Conservation (phyloP, 2,329 filamentous ascomycete species). For the Cryphonectria parasitica region DNA sequence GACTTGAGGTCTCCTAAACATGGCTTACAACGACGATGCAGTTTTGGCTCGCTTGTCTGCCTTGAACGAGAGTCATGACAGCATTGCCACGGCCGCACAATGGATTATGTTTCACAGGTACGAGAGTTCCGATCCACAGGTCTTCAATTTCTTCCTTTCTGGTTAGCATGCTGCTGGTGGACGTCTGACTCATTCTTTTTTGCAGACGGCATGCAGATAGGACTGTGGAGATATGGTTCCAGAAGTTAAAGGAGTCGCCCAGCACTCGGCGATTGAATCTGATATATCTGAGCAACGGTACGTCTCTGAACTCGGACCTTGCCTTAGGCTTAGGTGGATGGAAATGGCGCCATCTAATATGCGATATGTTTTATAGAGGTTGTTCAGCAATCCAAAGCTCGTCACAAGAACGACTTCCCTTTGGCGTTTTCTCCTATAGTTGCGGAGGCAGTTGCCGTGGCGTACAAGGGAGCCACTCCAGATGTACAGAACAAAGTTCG, state of each 20-base stretch:
- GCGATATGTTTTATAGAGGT: conserved; percentile 66
- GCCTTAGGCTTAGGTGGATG: neutral
- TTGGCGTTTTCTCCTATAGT: conserved; percentile 90
- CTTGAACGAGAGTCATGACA: conserved; percentile 96
- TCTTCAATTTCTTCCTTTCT: neutral
- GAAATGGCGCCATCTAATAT: neutral
- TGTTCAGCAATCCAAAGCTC: conserved; percentile 91
- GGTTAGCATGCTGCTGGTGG: neutral
- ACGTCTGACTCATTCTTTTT: conserved; percentile 10
- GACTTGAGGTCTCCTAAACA: conserved; percentile 43
- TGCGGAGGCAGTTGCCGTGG: conserved; percentile 84
- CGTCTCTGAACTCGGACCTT: conserved; percentile 34
- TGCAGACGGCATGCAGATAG: conserved; percentile 85
- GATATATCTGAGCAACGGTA: conserved; percentile 94
- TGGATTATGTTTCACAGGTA: conserved; percentile 99
- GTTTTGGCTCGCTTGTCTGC: conserved; percentile 93
- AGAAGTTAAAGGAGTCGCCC: conserved; percentile 84
- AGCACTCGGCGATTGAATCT: conserved; percentile 86
- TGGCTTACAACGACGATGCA: conserved; percentile 96
- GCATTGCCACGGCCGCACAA: conserved; percentile 93
- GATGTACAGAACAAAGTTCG: conserved; percentile 88
- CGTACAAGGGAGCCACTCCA: conserved; percentile 84
- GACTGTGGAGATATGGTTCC: conserved; percentile 89
- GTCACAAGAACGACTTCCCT: conserved; percentile 90
- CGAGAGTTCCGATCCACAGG: conserved; percentile 28